A percentile compares a stretch with the other conserved stretches of the same genome.
phyloP scores from a whole-genome alignment of 2,329 filamentous ascomycete species.

The Apiospora arundinis region DNA sequence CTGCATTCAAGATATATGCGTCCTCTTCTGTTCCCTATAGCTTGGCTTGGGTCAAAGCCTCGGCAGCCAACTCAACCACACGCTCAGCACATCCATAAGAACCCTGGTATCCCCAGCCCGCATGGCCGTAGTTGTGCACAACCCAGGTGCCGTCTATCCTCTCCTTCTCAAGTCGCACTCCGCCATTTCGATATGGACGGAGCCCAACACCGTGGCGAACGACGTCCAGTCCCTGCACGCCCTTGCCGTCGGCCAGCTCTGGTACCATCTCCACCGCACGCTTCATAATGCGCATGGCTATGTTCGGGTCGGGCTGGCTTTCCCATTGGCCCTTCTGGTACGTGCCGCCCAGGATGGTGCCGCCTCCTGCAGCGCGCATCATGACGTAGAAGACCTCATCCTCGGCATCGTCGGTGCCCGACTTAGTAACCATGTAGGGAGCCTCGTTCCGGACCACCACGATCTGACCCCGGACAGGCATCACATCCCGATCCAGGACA shows the following conservation, averaged over 20 bases:
- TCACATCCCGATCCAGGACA: constrained; percentile 75
- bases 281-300: constrained; percentile 85
- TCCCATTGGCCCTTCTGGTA: constrained; percentile 85
- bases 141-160: constrained; percentile 67
- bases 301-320: constrained; percentile 75
- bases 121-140: constrained; percentile 85
- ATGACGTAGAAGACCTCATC: constrained; percentile 83
- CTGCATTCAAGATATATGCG: too few species aligned
- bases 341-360: constrained; percentile 85
- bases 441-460: constrained; percentile 83
- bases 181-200: constrained; percentile 75
- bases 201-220: constrained; percentile 84
- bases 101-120: constrained; percentile 76
- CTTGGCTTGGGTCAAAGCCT: constrained; percentile 52
- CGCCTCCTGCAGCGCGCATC: constrained; percentile 79
- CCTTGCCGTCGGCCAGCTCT: constrained; percentile 66
- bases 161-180: constrained; percentile 78
- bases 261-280: constrained; percentile 72
- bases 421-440: constrained; percentile 71
- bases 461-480: constrained; percentile 82
- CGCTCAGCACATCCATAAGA: constrained; percentile 74
- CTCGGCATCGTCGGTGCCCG: constrained; percentile 74
- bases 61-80: constrained; percentile 70
- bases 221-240: constrained; percentile 75
- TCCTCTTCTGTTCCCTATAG: constrained; percentile 25